Base-by-base conservation (phyloP, 2,329 filamentous ascomycete species). In the Emergomyces africanus region DNA sequence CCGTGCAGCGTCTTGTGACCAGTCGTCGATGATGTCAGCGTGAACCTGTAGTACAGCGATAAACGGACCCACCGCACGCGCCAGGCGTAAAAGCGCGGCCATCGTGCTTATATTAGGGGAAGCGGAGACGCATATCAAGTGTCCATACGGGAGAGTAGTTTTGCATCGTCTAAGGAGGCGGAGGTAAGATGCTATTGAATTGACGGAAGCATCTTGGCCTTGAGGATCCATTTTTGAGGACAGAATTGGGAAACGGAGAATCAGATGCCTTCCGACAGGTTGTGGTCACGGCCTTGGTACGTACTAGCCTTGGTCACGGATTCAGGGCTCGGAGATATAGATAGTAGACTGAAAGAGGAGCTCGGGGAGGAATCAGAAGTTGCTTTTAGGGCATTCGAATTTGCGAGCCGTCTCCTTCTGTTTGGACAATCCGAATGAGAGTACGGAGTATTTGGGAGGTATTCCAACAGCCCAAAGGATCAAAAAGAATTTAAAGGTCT, bases 11-110 rank as follows among this genome's bases (percentile, higher is more conserved):
- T 80, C 75, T 61, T 81, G 78, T 15, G 77, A 78, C 76, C 82
- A 85, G 69, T 85, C 82, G 62, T 79, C 77, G 64, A 85, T 79
- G 57, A 82, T 82, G 69, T 85, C 82, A 59, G 80, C 81, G 66
- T 84, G 81, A 4, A 83, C 81, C 69, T 84, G 82, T 59, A 85
- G 73, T 33, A 84, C 70, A 63, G 80, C 82, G 60, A 85, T 84
- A 61, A 79, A 77, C 64, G 83, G 81, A 61, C 83, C 82, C 18
- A 84, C 75, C 41, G 83, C 77, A 62, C 82, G 78, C 35, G 81
- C 81, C 10, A 85, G 71, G 49, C 75, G 73, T 20, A 85, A 69
- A 20, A 85, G 75, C 64, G 81, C 75, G 57, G 77, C 75, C 12
- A 81, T 81, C 54, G 77, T 82, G 54, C 77, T 78, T 61, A 84